Base-by-base conservation (phyloP, 2,329 filamentous ascomycete genomes). In the Beauveria caledonica region DNA sequence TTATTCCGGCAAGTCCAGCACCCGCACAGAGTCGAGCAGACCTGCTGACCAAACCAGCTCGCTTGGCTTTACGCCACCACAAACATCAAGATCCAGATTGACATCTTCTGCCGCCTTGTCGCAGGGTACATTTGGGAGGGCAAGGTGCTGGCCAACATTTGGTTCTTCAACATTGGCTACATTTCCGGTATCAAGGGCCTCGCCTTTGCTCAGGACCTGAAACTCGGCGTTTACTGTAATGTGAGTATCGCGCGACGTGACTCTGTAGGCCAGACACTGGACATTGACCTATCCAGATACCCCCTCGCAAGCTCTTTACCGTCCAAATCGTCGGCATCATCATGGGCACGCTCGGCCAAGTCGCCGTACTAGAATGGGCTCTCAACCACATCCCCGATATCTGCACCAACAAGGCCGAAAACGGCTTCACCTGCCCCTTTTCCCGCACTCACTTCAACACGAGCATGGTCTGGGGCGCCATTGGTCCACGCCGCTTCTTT, bases 401-500 rank as follows among this genome's bases (percentile, higher is more conserved):
- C 19, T 86, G 83, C 69, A 70, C 70, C 0, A 62, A 66, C 3
- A 65, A 76, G 9, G 75, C 80, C 50, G 64, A 70, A 8, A 76
- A 79, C 54, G 76, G 78, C 19, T 85, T 82, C 68, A 78, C 64
- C 1, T 72, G 70, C 40, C 70, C 70, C 19, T 71, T 71, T 36
- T 71, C 69, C 0, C 66, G 67, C 39, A 71, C 73, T 7, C 69
- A 75, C 68, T 85, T 83, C 70, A 82, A 78, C 27, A 78, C 77
- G 5, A 82, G 80, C 7, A 73, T 83, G 49, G 77, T 82, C 58
- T 83, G 80, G 81, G 83, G 83, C 36, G 72, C 80, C 17, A 80
- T 85, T 25, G 83, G 82, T 0, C 82, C 83, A 0, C 68, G 73
- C 1, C 75, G 81, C 1, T 81, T 85, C 66, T 85, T 84, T 66